Base-by-base conservation (phyloP, 148 eudicot species). In the Drosera capensis region DNA sequence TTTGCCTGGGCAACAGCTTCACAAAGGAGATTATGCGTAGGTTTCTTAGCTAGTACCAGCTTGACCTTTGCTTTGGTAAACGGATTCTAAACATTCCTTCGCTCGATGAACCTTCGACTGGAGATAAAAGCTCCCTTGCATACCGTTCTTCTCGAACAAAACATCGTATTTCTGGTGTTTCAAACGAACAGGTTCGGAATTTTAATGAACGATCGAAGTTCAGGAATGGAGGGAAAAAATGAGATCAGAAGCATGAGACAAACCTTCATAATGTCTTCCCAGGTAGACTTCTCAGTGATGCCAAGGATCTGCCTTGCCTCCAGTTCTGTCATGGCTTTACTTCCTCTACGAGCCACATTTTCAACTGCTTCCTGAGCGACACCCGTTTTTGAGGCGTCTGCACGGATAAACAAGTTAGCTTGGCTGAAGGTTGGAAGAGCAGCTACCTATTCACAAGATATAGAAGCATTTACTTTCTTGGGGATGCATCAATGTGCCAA, bases 231-330 rank as follows among this genome's bases (percentile, higher is more conserved):
- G 30, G 23, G 20, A 14, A 37, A 9, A 11, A 6, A 20, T 2
- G 20, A 42, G 16, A 24, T 28, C 28, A 23, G n/a, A 0, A 19
- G 30, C 19, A 8, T 2, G 20, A 23, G 48, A 50, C 77, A 20
- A 7, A 55, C 95, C 75, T 72, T 68, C 46, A 63, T 54, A 25
- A 85, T 69, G 40, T 85, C 95, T 60, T 85, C 92, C 95, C 95
- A 85, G 5, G 86, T 55, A 23, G 95, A 51, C 24, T 68, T 55
- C 65, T 74, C 88, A n/a, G 80, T 43, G 45, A 80, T 72, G 2
- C 95, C 95, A 29, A 85, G 86, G 61, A 85, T 70, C 52, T 85
- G 95, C 59, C 86, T 68, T 11, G 95, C 92, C 67, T 85, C 95
- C 58, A 71, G 78, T 62, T 85, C 92, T 2, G 95, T 80, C 82